Evolutionary conservation across 345 rosid genomes (phyloP).

Genomic region (Cardiospermum halicacabum): DNA sequence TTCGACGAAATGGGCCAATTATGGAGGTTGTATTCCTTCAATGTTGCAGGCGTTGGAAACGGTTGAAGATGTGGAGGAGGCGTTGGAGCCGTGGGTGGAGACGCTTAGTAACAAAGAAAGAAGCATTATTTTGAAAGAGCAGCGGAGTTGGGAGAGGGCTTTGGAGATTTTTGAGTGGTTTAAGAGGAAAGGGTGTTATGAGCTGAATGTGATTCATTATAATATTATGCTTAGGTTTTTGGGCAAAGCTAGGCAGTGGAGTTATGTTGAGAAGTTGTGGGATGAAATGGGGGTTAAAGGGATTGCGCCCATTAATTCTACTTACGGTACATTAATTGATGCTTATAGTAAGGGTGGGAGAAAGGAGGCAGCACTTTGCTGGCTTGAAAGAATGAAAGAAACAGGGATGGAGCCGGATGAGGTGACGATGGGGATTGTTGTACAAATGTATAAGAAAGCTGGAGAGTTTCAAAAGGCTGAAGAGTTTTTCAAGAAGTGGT

Average conservation of each 20-base stretch:
- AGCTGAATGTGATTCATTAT: slow-evolving; percentile 81
- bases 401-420: slow-evolving; percentile 75
- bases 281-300: slow-evolving; percentile 53
- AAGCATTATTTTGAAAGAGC: slow-evolving; percentile 86
- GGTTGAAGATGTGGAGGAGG: slow-evolving; percentile 55
- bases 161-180: slow-evolving; percentile 86
- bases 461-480: slow-evolving; percentile 76
- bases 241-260: slow-evolving; percentile 72
- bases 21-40: slow-evolving; percentile 69
- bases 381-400: slow-evolving; percentile 75
- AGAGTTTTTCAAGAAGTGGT: slow-evolving; percentile 78
- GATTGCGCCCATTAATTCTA: slow-evolving; percentile 61
- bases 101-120: slow-evolving; percentile 68
- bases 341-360: slow-evolving; percentile 81
- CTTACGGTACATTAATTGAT: slow-evolving; percentile 87
- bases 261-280: slow-evolving; percentile 51
- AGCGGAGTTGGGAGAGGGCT: slow-evolving; percentile 75
- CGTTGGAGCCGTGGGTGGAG: slow-evolving; percentile 78
- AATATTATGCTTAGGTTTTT: slow-evolving; percentile 70
- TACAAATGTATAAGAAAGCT: slow-evolving; percentile 85
- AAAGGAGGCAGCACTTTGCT: slow-evolving; percentile 50
- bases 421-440: slow-evolving; percentile 69
- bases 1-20: slow-evolving; percentile 70
- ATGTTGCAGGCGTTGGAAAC: slow-evolving; percentile 64
- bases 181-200: slow-evolving; percentile 59